phyloP scores from a whole-genome alignment of 176 grass and related monocot species.

The Canna indica region DNA sequence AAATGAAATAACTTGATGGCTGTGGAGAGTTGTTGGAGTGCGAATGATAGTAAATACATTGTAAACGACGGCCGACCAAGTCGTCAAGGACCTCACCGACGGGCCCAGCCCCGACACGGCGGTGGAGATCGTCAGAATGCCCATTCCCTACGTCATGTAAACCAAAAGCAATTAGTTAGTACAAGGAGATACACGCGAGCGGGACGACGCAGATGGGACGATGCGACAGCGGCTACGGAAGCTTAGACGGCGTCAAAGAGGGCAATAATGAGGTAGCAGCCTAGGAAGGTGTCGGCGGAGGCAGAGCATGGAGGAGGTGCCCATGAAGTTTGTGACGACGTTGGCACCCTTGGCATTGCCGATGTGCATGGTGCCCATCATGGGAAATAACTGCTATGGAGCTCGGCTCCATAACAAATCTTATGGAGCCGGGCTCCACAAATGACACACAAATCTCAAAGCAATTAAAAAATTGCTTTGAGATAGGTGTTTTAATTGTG shows the following conservation, averaged over 20 bases:
- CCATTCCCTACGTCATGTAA: constrained; percentile 55
- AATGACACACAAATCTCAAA: too few species aligned
- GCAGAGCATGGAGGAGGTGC: constrained; percentile 96
- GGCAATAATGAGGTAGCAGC: constrained; percentile 80
- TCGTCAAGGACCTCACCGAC: constrained; percentile 67
- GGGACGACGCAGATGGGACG: too few species aligned
- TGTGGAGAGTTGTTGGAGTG: constrained; percentile 8
- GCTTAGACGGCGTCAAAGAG: constrained; percentile 80
- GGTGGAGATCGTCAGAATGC: constrained; percentile 67
- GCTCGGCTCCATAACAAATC: too few species aligned
- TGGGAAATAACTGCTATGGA: too few species aligned
- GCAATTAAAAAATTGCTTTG: too few species aligned
- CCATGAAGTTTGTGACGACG: constrained; percentile 93
- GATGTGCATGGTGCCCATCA: constrained; percentile 73
- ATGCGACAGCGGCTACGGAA: constrained; percentile 18
- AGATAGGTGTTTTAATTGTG: too few species aligned
- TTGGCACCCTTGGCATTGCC: constrained; percentile 75
- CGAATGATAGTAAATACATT: neutral
- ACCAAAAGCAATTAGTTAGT: too few species aligned
- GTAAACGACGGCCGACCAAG: constrained; percentile 92
- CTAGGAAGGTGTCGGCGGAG: constrained; percentile 82
- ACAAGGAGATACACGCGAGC: too few species aligned
- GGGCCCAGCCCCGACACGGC: constrained; percentile 44
- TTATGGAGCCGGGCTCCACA: too few species aligned
- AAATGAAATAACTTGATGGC: constrained; percentile 10